Base-by-base conservation (phyloP, 1,284 basidiomycete genomes). In the Rhodotorula sp. region DNA sequence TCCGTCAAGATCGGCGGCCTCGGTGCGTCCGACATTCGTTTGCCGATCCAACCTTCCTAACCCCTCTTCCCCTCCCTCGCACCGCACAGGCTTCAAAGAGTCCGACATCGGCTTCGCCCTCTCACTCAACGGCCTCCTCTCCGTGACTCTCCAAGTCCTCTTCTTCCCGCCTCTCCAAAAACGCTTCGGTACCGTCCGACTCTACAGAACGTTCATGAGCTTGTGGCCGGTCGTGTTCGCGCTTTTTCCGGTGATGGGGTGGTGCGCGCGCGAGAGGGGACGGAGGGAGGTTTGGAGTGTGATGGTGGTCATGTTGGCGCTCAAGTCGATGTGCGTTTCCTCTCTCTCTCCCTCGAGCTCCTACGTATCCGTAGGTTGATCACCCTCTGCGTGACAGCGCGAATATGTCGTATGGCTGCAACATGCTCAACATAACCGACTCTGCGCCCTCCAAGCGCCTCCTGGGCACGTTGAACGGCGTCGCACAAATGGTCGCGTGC, bases 151-250 rank as follows among this genome's bases (percentile, higher is more conserved):
- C 34, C 79, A 81, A 60, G 64, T 81, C 22, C 58, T 79, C 59
- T 64, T 81, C 24, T 82, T 81, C 75, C 79, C 80, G 8, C 76
- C 78, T 0, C 67, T 81, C 0, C 80, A 82, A 56, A 64, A 67
- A 10, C 65, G 72, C 6, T 61, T 78, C 1, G 81, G 81, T 1
- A 80, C 79, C 2, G 73, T 79, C 30, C 67, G 62, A 13, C 59
- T 81, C 1, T 82, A 81, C 59, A 69, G 76, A 20, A 37, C 74
- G 3, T 67, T 75, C 9, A 79, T 81, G 76, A 44, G 64, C 20
- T 62, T 79, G 16, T 79, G 80, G 55, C 77, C 80, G 3, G 15
- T 80, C 18, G 76, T 79, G 13, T 77, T 79, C 26, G 31, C 75
- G 4, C 59, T 80, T 4, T 75, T 80, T 57, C 80, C 80, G 0